phyloP scores from a whole-genome alignment of 2,329 filamentous ascomycete genomes.

The Metarhizium brunneum region DNA sequence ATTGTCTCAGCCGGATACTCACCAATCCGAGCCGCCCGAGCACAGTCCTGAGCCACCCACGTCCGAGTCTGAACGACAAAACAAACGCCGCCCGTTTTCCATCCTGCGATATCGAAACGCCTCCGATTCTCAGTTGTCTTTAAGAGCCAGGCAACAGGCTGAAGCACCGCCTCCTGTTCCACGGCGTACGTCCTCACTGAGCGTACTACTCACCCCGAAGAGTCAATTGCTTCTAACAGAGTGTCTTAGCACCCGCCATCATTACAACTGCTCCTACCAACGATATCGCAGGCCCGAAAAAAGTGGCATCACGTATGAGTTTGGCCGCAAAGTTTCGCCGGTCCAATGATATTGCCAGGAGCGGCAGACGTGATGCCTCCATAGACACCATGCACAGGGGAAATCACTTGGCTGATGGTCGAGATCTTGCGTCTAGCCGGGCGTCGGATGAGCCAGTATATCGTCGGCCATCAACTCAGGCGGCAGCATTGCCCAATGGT shows the following conservation, averaged over 20 bases:
- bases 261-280: conserved; percentile 87
- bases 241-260: conserved; percentile 54
- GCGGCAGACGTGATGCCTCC: conserved; percentile 11
- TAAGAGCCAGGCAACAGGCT: conserved; percentile 61
- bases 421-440: conserved; percentile 20
- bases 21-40: conserved; percentile 31
- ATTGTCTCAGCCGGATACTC: conserved; percentile 13
- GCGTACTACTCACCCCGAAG: not conserved
- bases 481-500: conserved; percentile 18
- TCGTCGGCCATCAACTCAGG: conserved; percentile 20
- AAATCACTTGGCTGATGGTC: conserved; percentile 13
- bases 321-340: conserved; percentile 43
- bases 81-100: conserved; percentile 53
- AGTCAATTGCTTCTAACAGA: not conserved
- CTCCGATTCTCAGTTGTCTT: conserved; percentile 81
- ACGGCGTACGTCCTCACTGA: conserved; percentile 37
- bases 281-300: conserved; percentile 43
- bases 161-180: conserved; percentile 48
- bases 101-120: conserved; percentile 83
- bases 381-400: not conserved
- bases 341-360: conserved; percentile 36
- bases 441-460: conserved; percentile 47
- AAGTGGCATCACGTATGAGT: conserved; percentile 46
- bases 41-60: conserved; percentile 18
- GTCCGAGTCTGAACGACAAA: conserved; percentile 27